Base-by-base conservation (phyloP, 441 rosid genomes). In the Kokia cookei region DNA sequence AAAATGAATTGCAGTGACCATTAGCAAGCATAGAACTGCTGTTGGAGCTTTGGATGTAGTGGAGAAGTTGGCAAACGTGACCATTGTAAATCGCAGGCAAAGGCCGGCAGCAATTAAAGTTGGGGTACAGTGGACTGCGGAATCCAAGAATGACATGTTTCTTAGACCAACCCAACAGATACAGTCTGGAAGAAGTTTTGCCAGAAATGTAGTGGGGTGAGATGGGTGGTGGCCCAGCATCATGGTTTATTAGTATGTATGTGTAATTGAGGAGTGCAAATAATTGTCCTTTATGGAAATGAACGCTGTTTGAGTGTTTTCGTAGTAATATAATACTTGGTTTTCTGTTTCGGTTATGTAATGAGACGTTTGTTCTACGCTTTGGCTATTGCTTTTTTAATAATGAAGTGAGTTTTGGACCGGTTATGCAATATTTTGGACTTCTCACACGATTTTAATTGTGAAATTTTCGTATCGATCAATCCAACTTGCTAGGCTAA, bases 121-220 rank as follows among this genome's bases (percentile, higher is more conserved):
- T 5, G 98, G 96, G n/a, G 90, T 83, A 29, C 84, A 82, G 40
- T 92, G 96, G 97, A 77, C 73, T 2, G 81, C 82, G n/a, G 90
- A 77, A 71, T 84, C 88, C 14, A 87, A 24, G 11, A 57, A 87
- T 37, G 91, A 81, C 75, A 48, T 78, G 81, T 82, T 79, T 73
- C 88, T 88, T 8, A 80, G 89, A 68, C 86, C 92, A 60, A 76
- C 84, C 42, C 92, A 86, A 72, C 91, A 82, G 57, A 72, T 85
- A 54, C 85, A 80, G 37, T 60, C 65, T 60, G 65, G 65, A 17
- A 14, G 65, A 60, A 60, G 75, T 14, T 85, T 80, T 74, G 26
- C 81, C 2, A 79, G 98, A 81, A 94, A 82, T 75, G 89, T 92
- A 19, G 92, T 83, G 1, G 94, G 97, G 72, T 90, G 76, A 88